Evolutionary conservation across 176 grass and related monocot species (phyloP).

Genomic region (maize (Zea mays)): DNA sequence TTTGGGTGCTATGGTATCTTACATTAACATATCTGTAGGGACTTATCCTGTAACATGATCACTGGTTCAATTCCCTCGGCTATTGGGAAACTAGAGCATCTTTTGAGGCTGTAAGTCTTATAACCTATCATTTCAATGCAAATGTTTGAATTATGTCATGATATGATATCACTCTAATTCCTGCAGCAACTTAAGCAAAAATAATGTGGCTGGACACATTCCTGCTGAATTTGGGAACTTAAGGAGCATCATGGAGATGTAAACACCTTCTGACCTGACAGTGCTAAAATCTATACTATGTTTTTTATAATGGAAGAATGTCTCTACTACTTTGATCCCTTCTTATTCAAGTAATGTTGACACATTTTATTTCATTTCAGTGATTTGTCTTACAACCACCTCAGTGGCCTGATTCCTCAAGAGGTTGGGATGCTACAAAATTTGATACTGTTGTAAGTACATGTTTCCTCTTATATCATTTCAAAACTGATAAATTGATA

Average conservation of each 20-base stretch:
- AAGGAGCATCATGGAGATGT: slow-evolving; percentile 96
- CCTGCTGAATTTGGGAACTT: slow-evolving; percentile 93
- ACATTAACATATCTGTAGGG: slow-evolving; percentile 54
- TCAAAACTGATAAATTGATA: not conserved
- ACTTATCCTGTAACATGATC: slow-evolving; percentile 88
- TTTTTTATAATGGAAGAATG: too few species aligned
- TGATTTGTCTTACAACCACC: slow-evolving; percentile 64
- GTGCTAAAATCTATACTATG: too few species aligned
- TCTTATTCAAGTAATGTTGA: not conserved
- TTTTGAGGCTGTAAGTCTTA: slow-evolving; percentile 78
- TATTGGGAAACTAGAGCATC: slow-evolving; percentile 85
- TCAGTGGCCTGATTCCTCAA: slow-evolving; percentile 66
- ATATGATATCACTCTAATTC: slow-evolving; percentile 27
- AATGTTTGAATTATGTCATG: slow-evolving; percentile 27
- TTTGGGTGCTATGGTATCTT: slow-evolving; percentile 18
- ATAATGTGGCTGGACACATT: slow-evolving; percentile 65
- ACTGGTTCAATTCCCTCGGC: slow-evolving; percentile 72
- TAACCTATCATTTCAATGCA: not conserved
- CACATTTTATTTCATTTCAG: slow-evolving; percentile 44
- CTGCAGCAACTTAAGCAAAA: slow-evolving; percentile 89
- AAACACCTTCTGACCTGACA: slow-evolving; percentile 29
- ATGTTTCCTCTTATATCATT: not conserved
- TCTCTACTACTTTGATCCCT: not conserved
- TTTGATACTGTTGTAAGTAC: slow-evolving; percentile 69
- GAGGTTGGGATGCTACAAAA: slow-evolving; percentile 87